Evolutionary conservation across 2,329 filamentous ascomycete genomes (phyloP), one percentile per base, ranked within the genome.

Genomic region (Parastagonospora nodorum): DNA sequence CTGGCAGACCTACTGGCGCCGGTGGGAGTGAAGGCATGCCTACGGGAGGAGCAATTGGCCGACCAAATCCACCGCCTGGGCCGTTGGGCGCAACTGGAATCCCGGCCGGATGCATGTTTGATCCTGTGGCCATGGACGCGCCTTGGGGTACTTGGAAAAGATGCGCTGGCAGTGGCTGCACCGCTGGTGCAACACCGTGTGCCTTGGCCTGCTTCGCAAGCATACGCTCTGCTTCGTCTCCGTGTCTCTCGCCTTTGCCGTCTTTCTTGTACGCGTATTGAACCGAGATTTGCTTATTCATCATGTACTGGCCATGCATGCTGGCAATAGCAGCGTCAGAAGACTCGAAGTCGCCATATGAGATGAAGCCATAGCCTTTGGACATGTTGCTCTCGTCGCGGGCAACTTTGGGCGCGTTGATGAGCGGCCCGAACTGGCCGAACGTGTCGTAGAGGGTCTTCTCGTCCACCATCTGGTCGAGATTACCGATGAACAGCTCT

Each of bases 251-350:
- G 64, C 93, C 93, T 78, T 96, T 96, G 62, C 94, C 94, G 68
- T 99, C 94, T 77, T 97, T 97, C 82, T 99, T 99, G 83, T 96
- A 97, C 33, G 94, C 94, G 74, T 97, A 99, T 75, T 97, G 93
- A 38, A 99, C 94, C 2, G 89, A 90, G 64, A 97, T 88, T 74
- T 96, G 90, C 78, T 96, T 96, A 80, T 94, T 96, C 81, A 96
- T 92, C 53, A 99, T 85, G 75, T 94, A 97, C 77, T 97, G 92
- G 44, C 91, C 91, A 72, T 96, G 89, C 88, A 99, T 92, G 72
- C 93, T 94, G 60, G 87, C 83, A 57, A 96, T 90, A 36, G 94
- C 92, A 55, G 90, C 88, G 68, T 99, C 94, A 9, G 91, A 94
- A 63, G 91, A 89, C 69, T 97, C 94, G 72, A 99, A 99, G 69